Evolutionary conservation across 176 grass and related monocot species (phyloP).

Genomic region (Musa itinerans): DNA sequence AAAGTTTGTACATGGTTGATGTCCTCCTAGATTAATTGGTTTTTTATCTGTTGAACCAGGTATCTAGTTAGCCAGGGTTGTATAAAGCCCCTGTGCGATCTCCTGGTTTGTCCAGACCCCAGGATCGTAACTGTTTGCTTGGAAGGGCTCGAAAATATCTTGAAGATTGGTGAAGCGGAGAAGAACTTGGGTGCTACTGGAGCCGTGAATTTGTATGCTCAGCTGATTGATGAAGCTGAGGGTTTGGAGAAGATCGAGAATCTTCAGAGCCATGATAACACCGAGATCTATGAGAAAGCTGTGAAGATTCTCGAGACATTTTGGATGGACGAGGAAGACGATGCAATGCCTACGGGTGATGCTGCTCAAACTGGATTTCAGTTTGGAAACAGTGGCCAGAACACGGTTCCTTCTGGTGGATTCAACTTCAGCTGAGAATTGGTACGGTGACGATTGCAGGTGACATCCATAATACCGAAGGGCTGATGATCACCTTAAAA

Average conservation of each 20-base stretch:
- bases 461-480: too few relatives aligned
- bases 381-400: constrained; percentile 47
- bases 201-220: constrained; percentile 57
- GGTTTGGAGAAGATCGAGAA: constrained; percentile 97
- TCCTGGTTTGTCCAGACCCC: constrained; percentile 72
- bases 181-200: constrained; percentile 50
- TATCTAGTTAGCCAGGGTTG: constrained; percentile 77
- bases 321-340: constrained; percentile 86
- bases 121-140: constrained; percentile 85
- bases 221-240: constrained; percentile 89
- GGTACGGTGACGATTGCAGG: too few relatives aligned
- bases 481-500: too few relatives aligned
- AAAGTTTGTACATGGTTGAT: background rate
- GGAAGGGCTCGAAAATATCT: constrained; percentile 83
- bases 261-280: constrained; percentile 87
- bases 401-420: constrained; percentile 50
- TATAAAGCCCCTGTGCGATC: constrained; percentile 89
- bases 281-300: constrained; percentile 87
- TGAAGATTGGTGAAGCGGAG: constrained; percentile 69
- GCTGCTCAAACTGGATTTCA: constrained; percentile 49
- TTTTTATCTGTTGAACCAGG: constrained; percentile 26
- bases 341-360: constrained; percentile 41
- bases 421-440: constrained; percentile 62
- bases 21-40: background rate
- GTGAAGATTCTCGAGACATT: constrained; percentile 83